Evolutionary conservation across 2,329 filamentous ascomycete species (phyloP).

Genomic region (Rutstroemia sp.): DNA sequence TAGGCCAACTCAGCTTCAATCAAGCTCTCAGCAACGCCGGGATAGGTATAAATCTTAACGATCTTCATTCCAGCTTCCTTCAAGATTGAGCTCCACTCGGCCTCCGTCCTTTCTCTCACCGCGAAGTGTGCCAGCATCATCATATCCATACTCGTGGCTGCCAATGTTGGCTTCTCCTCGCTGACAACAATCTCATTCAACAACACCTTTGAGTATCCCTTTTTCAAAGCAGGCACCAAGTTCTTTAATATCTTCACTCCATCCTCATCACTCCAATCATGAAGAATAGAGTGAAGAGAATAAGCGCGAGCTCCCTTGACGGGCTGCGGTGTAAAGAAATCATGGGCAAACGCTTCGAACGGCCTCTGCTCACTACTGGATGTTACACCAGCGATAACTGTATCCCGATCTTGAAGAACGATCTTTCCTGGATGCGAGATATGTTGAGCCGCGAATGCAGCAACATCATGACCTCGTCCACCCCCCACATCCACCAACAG

Average conservation of each 20-base stretch:
- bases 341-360: too few relatives aligned
- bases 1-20: too few relatives aligned
- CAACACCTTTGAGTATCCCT: neutral
- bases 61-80: neutral
- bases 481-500: too few relatives aligned
- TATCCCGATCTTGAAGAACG: too few relatives aligned
- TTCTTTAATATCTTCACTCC: neutral
- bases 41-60: neutral
- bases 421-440: too few relatives aligned
- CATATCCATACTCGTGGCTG: neutral
- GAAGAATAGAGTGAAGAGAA: neutral
- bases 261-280: neutral
- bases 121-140: neutral
- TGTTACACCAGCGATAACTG: too few relatives aligned
- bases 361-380: too few relatives aligned
- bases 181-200: neutral
- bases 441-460: too few relatives aligned
- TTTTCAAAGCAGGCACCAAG: neutral
- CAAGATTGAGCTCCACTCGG: neutral
- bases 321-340: too few relatives aligned
- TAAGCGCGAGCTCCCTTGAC: neutral
- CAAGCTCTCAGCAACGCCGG: too few relatives aligned
- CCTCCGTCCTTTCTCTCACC: neutral
- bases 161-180: neutral
- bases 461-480: too few relatives aligned